phyloP scores from a whole-genome alignment of 2,329 filamentous ascomycete genomes.

The Beauveria sp. region DNA sequence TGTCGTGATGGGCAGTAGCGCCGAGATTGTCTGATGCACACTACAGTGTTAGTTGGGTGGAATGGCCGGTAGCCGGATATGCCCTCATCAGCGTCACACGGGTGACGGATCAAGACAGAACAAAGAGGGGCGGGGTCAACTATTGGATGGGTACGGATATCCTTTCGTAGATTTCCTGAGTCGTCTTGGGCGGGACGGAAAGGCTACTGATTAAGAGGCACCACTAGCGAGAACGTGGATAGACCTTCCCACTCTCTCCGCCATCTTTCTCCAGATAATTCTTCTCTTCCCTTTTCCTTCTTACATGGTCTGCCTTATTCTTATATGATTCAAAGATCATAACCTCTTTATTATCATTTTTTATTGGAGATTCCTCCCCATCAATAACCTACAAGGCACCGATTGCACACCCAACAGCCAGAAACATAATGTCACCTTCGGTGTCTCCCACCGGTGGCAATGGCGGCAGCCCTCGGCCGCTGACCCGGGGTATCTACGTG shows the following conservation, averaged over 20 bases:
- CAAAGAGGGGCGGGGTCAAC: background rate
- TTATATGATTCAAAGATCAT: background rate
- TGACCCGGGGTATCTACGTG: conserved; percentile 56
- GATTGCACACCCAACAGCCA: background rate
- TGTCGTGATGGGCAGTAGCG: no score
- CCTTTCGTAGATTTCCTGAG: background rate
- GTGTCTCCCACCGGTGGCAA: conserved; percentile 12
- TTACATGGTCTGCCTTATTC: background rate
- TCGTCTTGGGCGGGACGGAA: background rate
- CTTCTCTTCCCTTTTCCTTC: background rate
- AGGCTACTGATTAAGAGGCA: background rate
- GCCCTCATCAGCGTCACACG: background rate
- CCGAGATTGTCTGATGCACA: no score
- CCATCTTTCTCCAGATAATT: background rate
- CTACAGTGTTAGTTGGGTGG: no score
- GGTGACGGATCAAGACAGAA: background rate
- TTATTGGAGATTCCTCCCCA: background rate
- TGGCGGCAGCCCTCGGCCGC: conserved; percentile 24
- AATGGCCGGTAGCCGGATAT: background rate
- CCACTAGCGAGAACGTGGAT: background rate
- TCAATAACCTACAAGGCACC: background rate
- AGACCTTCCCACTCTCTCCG: background rate
- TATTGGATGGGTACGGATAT: background rate
- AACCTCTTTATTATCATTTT: background rate
- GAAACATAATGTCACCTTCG: conserved; percentile 9